Base-by-base conservation (phyloP, 1,284 basidiomycete genomes). In the Sanghuangporus baumii region DNA sequence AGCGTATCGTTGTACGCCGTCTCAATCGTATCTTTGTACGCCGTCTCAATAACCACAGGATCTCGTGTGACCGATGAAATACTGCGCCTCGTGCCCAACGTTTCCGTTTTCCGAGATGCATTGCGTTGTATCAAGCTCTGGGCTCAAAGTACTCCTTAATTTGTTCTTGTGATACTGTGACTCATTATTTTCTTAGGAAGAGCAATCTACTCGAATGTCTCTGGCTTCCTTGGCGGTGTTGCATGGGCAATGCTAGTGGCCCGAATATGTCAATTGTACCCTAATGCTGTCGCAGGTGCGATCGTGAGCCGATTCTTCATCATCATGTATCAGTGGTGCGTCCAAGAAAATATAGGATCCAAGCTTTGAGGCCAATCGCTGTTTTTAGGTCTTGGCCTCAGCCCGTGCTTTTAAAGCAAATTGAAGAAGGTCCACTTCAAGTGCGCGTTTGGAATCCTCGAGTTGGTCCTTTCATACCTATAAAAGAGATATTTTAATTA, bases 241-340 rank as follows among this genome's bases (percentile, higher is more conserved):
- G 96, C 96, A 20, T 99, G 97, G 97, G 94, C 96, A 6, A 94
- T 99, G 82, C 84, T 98, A 55, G 96, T 98, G 11, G 97, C 97
- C 55, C 88, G 97, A 72, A 96, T 99, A 82, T 99, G 97, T 78
- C 97, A 99, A 72, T 77, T 99, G 63, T 99, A 98, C 74, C 97
- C 97, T 37, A 97, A 92, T 69, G 94, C 94, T 36, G 88, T 89
- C 63, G 94, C 96, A 16, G 95, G 95, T 14, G 93, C 93, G 1
- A 96, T 99, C 70, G 94, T 99, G 69, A 94, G 93, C 76, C 86
- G 95, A 69, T 98, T 96, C 77, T 98, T 98, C 73, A 93, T 95
- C 64, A 96, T 98, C 70, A 92, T 96, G 85, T 92, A 94, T 73
- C 93, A 95, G 80, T 98, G 96, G 96, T 92, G 62, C 57, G 88